Evolutionary conservation across 495 filamentous ascomycete genomes (phyloP), one percentile per base, ranked within the genome.

Genomic region (Cetradonia linearis): DNA sequence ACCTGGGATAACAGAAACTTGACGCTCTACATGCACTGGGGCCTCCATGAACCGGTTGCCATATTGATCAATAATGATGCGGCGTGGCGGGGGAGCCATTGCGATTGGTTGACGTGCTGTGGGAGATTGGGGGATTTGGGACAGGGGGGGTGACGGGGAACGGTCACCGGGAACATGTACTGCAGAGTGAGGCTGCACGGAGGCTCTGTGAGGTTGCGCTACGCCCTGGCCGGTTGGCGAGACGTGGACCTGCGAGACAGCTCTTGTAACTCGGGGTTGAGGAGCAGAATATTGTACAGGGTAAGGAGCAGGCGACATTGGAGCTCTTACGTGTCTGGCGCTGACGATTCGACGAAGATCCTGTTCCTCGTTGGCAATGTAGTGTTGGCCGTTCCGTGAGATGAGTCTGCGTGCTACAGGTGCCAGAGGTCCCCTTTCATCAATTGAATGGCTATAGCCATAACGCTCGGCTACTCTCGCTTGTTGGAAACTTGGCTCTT

Each of bases 21-120:
- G 69, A 34, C 75, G 59, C 18, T 73, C 65, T 13, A 72, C 69
- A 25, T 79, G 71, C 23, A 79, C 67, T 8, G 83, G 70, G 36
- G 78, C 77, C 67, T 87, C 86, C 52, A 85, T 72, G 65, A 84
- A 91, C 66, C 87, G 78, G 59, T 83, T 83, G 27, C 87, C 87
- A 70, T 80, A 82, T 57, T 85, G 79, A 68, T 89, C 86, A 50
- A 90, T 72, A 48, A 89, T 71, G 59, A 88, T 81, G 53, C 86
- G 80, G 1, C 81, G 78, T 28, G 77, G 77, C 30, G 80, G 76
- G 31, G 86, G 81, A 34, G 80, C 78, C 67, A 83, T 78, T 62
- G 83, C 75, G 11, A 76, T 70, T 18, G 68, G 65, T 28, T 68
- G 68, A 28, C 76, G 76, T 34, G 73, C 72, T 55, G 72, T 70